These are phyloP conservation scores for Neurospora tetrasperma DNA, from an alignment of 495 filamentous ascomycete species.

Conservation along the genomic window DNA sequence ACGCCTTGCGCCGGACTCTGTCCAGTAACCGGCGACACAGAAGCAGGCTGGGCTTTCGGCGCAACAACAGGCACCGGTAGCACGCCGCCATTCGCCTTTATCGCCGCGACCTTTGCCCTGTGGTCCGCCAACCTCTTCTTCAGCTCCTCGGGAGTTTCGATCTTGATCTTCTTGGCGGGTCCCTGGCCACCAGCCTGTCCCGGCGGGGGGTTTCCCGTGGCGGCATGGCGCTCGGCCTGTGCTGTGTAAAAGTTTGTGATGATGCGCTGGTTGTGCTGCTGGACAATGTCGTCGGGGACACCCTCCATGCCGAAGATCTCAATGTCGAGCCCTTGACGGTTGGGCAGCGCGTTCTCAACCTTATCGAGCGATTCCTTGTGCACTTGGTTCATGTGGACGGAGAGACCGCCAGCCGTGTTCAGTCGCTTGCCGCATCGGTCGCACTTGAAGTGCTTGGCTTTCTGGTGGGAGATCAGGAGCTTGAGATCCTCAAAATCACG, in stretches of 20 bases:
- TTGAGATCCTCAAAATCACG: conserved; percentile 96
- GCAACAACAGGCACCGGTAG: background rate
- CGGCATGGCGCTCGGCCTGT: conserved; percentile 69
- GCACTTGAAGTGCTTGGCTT: conserved; percentile 98
- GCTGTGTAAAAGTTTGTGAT: conserved; percentile 71
- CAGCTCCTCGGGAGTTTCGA: conserved; percentile 64
- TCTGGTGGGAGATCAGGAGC: conserved; percentile 92
- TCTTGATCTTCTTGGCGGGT: conserved; percentile 66
- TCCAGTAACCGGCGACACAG: conserved; percentile 39
- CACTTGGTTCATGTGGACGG: conserved; percentile 95
- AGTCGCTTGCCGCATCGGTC: conserved; percentile 76
- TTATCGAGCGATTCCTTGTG: conserved; percentile 82
- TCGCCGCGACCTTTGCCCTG: conserved; percentile 55
- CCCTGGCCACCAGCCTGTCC: conserved; percentile 37
- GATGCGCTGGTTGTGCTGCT: conserved; percentile 76
- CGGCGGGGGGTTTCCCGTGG: conserved; percentile 76
- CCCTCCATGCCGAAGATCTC: conserved; percentile 99
- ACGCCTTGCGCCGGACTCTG: conserved; percentile 47
- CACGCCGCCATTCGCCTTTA: conserved; percentile 29
- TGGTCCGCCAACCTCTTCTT: conserved; percentile 77
- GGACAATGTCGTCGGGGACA: conserved; percentile 74
- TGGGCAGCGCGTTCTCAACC: conserved; percentile 85
- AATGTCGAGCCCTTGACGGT: conserved; percentile 70
- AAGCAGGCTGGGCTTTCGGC: conserved; percentile 23
- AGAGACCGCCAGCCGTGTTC: conserved; percentile 91